phyloP scores from a whole-genome alignment of 495 filamentous ascomycete genomes.

The Lichenothelia convexa region DNA sequence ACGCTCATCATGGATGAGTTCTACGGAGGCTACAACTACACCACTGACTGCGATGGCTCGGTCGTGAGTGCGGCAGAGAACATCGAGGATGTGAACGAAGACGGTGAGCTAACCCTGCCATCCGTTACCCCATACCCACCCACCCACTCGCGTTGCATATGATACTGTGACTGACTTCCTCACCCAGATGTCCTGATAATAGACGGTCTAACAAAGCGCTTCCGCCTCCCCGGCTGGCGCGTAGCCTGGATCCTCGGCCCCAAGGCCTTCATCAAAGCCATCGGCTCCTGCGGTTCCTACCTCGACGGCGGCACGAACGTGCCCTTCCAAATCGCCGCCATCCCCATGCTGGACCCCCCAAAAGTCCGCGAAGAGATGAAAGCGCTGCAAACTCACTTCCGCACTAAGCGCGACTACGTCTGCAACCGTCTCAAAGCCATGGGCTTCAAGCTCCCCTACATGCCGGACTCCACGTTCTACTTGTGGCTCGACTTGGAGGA shows the following conservation, averaged over 20 bases:
- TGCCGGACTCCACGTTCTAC: conserved; percentile 87
- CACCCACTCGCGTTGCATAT: too few species aligned
- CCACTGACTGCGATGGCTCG: conserved; percentile 68
- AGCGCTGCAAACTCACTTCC: conserved; percentile 74
- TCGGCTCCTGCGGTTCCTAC: conserved; percentile 82
- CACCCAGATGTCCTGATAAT: conserved; percentile 71
- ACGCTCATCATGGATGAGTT: conserved; percentile 94
- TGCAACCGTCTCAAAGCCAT: conserved; percentile 57
- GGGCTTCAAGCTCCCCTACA: conserved; percentile 53
- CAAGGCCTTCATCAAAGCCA: conserved; percentile 89
- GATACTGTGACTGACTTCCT: too few species aligned
- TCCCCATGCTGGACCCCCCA: conserved; percentile 73
- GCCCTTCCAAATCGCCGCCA: conserved; percentile 85
- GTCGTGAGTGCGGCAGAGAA: conserved; percentile 79
- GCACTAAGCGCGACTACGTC: conserved; percentile 78
- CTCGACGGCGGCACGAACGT: conserved; percentile 92
- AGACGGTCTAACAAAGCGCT: conserved; percentile 90
- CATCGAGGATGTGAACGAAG: conserved; percentile 47
- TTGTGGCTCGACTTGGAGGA: conserved; percentile 55
- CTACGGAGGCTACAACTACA: conserved; percentile 81
- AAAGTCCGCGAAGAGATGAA: conserved; percentile 76
- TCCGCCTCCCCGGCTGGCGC: conserved; percentile 90
- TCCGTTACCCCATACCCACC: conserved; percentile 28
- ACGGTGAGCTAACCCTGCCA: conserved; percentile 27
- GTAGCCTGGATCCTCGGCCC: conserved; percentile 92